Base-by-base conservation (phyloP, 768 basidiomycete genomes). In the Tulasnella sp. region DNA sequence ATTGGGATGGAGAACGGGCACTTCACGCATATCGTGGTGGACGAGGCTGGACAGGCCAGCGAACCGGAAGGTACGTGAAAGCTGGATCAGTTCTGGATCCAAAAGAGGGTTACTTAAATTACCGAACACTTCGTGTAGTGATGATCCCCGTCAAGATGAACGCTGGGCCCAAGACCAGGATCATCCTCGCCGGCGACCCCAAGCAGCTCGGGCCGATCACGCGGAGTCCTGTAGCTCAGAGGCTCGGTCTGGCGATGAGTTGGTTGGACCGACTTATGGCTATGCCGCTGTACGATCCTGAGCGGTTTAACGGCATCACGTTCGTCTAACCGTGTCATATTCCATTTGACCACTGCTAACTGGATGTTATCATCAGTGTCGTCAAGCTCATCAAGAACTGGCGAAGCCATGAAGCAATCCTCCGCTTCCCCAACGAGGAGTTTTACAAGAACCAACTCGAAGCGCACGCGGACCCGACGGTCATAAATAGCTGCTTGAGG, bases 111-210 rank as follows among this genome's bases (percentile, higher is more conserved):
- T 22, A n/a, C 22, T 34, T 8, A 34, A 62, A 62, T 62, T 7
- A 19, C 59, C n/a, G 8, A 6, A 8, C 59, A 19, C 11, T 22
- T 6, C 34, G 1, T 16, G 37, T 74, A 39, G 82, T 82, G 11
- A 29, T 59, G 47, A 52, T 70, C 36, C 69, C 69, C 0, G 37
- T 70, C 14, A 29, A 47, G 5, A 12, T 42, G 1, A 29, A 52
- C 1, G 7, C 41, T 7, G 34, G 35, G 47, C 40, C 47, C 29
- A 36, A 32, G 6, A 70, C 47, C 3, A 44, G 52, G 32, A 8
- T 70, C 47, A 32, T 70, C 16, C 44, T 70, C 12, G 4, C 12
- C 40, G 69, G 69, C 11, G 69, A 70, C 42, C 69, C 40, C 16
- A 36, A 52, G 0, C 44, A 70, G 35, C 5, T 70, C 2, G 47